Evolutionary conservation across 2,329 filamentous ascomycete genomes (phyloP), one percentile per base, ranked within the genome.

Genomic region (Zymoseptoria tritici): DNA sequence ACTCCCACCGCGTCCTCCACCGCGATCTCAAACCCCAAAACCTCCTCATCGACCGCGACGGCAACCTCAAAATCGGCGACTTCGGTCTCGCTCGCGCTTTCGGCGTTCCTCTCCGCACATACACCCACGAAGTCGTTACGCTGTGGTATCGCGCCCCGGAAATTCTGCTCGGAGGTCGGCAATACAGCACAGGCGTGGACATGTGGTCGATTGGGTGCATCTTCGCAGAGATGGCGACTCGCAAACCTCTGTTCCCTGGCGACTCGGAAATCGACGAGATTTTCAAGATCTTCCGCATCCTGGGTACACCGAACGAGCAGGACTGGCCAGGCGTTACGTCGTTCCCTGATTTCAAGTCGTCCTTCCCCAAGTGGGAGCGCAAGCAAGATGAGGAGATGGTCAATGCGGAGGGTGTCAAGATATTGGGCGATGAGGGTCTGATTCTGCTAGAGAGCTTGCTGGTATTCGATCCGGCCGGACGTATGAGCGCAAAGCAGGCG

Each of bases 201-300:
- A 97, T 99, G 73, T 99, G 94, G 94, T 96, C 91, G 6, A 94
- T 94, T 6, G 94, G 94, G 59, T 99, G 94, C 76, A 99, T 99
- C 80, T 97, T 99, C 94, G 94, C 94, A 9, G 94, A 99, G 77
- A 97, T 99, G 91, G 97, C 95, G 76, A 97, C 93, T 0, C 94
- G 94, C 3, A 85, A 94, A 19, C 94, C 91, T 4, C 81, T 96
- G 51, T 96, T 96, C 80, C 91, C 91, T 11, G 91, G 91, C 60
- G 91, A 96, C 73, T 94, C 90, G 4, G 90, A 95, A 73, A 95
- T 95, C 76, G 90, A 95, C 71, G 90, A 95, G 76, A 95, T 95
- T 72, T 95, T 95, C 82, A 94, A 93, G 79, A 95, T 88, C 73
- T 96, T 96, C 86, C 85, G 74, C 49, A 63, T 91, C 42, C 84